Evolutionary conservation across 75 land plant species (phyloP).

Genomic region (Selaginella tamariscina): DNA sequence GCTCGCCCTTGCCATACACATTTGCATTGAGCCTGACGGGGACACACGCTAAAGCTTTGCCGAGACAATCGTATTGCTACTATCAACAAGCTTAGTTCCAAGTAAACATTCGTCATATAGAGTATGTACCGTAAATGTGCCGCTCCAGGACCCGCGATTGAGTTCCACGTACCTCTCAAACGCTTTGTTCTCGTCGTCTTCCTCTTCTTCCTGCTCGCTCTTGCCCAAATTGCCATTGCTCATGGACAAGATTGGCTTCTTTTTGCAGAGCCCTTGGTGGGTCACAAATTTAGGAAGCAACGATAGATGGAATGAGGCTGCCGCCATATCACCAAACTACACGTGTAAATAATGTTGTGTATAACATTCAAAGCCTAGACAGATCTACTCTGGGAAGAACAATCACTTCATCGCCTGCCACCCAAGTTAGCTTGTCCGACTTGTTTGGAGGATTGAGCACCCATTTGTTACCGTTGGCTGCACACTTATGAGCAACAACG

Average conservation of each 20-base stretch:
- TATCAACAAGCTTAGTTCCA: conserved; percentile 9
- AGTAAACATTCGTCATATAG: neutral
- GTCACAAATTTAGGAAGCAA: too few species aligned
- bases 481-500: conserved; percentile 20
- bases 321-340: too few species aligned
- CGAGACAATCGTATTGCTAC: conserved; percentile 79
- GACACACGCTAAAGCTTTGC: conserved; percentile 46
- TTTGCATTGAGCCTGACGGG: conserved; percentile 50
- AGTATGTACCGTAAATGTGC: conserved; percentile 47
- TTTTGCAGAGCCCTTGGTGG: too few species aligned
- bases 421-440: conserved; percentile 12
- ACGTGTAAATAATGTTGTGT: too few species aligned
- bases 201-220: conserved; percentile 1
- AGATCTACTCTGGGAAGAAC: conserved; percentile 17
- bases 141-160: conserved; percentile 66
- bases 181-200: neutral
- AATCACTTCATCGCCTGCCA: conserved; percentile 15
- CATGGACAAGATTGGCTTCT: too few species aligned
- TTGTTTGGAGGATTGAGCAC: conserved; percentile 16
- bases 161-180: conserved; percentile 42
- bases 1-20: conserved; percentile 79
- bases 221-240: too few species aligned
- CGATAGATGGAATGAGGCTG: too few species aligned
- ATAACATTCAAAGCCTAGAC: too few species aligned
- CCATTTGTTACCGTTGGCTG: conserved; percentile 5